phyloP scores from a whole-genome alignment of 441 rosid species.

The Erodium trifolium region DNA sequence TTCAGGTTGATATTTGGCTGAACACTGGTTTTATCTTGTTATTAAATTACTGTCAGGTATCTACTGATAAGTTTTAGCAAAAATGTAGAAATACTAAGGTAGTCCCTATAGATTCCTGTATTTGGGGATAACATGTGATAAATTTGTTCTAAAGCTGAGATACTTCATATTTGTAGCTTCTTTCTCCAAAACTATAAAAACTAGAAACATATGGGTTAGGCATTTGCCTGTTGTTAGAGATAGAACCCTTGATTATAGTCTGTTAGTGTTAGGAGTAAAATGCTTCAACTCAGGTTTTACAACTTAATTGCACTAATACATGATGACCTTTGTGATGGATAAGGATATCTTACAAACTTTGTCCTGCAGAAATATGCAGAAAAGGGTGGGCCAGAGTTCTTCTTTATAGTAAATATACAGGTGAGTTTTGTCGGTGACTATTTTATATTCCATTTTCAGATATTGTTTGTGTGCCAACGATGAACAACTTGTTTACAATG shows the following conservation, averaged over 20 bases:
- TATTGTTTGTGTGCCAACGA: conserved; percentile 9
- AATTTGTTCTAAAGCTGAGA: not conserved
- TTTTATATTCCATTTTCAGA: not conserved
- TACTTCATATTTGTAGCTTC: conserved; percentile 1
- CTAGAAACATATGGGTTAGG: not conserved
- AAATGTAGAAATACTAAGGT: not conserved
- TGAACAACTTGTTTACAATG: conserved; percentile 16
- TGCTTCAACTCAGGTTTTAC: not conserved
- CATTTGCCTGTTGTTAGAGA: not conserved
- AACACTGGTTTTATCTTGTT: conserved; percentile 4
- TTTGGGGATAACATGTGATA: not conserved
- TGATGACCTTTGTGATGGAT: conserved; percentile 10
- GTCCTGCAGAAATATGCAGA: conserved; percentile 80
- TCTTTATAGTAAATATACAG: conserved; percentile 81
- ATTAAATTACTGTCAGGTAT: conserved; percentile 5
- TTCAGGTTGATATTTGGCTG: conserved; percentile 50
- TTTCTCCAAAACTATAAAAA: not conserved
- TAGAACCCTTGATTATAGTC: conserved; percentile 1
- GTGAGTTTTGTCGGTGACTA: conserved; percentile 26
- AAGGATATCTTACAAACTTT: conserved; percentile 19
- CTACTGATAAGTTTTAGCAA: not conserved
- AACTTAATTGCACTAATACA: conserved; percentile 5
- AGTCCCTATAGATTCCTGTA: not conserved
- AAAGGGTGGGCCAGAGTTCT: conserved; percentile 82
- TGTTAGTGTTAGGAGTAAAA: not conserved